phyloP scores from a whole-genome alignment of 2,329 filamentous ascomycete species.

The Fusarium sp. region DNA sequence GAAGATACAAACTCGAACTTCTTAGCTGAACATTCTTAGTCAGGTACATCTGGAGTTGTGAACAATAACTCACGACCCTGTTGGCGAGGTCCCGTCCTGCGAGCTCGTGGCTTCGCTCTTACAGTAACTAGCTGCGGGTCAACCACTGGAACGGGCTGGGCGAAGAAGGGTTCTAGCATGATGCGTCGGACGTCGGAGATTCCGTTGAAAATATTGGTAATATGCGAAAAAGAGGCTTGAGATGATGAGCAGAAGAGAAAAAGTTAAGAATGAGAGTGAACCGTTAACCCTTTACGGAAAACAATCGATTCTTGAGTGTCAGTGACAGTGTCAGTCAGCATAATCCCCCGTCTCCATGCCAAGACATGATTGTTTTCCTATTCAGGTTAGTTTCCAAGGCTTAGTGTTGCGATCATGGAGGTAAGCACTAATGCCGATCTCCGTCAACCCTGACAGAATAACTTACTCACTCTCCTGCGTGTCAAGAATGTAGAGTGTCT shows the following conservation, averaged over 20 bases:
- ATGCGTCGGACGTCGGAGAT: not conserved
- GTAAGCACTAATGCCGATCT: conserved; percentile 6
- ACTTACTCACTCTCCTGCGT: accelerated
- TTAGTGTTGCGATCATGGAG: not conserved
- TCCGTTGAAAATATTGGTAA: not conserved
- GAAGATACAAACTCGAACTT: conserved; percentile 49
- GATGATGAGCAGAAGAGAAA: not conserved
- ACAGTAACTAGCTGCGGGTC: not conserved
- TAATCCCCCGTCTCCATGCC: conserved; percentile 1
- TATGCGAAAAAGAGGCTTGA: accelerated
- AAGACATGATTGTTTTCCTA: conserved; percentile 47
- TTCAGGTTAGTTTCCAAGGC: conserved; percentile 23
- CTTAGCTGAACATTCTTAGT: conserved; percentile 26
- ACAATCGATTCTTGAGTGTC: conserved; percentile 6
- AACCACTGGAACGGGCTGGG: not conserved
- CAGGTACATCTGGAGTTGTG: not conserved
- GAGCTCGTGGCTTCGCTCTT: conserved; percentile 9
- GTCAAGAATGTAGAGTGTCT: accelerated
- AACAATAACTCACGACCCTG: conserved; percentile 16
- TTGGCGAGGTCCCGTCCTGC: conserved; percentile 11
- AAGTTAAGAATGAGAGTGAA: not conserved
- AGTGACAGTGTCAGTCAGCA: conserved; percentile 4
- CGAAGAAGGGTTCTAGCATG: conserved; percentile 34
- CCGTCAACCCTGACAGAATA: not conserved
- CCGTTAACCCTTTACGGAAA: conserved; percentile 33